phyloP scores from a whole-genome alignment of 2,329 filamentous ascomycete genomes.

The Exophiala aquamarina region DNA sequence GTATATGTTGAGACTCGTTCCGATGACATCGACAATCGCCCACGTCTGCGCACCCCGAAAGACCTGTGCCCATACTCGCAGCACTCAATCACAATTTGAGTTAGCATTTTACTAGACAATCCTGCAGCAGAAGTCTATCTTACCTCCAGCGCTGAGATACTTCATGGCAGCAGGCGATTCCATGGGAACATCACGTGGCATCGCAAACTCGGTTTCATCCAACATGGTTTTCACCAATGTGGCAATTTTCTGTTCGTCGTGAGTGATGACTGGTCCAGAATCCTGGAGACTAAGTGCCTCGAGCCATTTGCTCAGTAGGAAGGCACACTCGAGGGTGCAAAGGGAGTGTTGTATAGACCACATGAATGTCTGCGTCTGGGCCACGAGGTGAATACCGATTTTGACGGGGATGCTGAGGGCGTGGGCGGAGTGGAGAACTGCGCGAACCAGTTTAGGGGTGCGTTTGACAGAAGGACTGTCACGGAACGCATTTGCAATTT shows the following conservation, averaged over 20 bases:
- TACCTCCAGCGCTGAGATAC: constrained; percentile 37
- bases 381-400: constrained; percentile 41
- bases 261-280: constrained; percentile 36
- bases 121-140: neutral
- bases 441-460: constrained; percentile 58
- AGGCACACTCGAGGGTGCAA: constrained; percentile 41
- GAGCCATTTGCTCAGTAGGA: constrained; percentile 42
- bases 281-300: constrained; percentile 33
- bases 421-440: constrained; percentile 66
- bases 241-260: constrained; percentile 40
- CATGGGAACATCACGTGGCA: constrained; percentile 19
- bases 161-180: constrained; percentile 35
- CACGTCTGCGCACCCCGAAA: constrained; percentile 45
- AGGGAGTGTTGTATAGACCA: constrained; percentile 43
- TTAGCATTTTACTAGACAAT: neutral
- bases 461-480: constrained; percentile 57
- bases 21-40: constrained; percentile 44
- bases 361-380: constrained; percentile 39
- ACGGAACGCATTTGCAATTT: constrained; percentile 60
- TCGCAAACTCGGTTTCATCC: constrained; percentile 36
- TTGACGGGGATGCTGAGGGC: constrained; percentile 58
- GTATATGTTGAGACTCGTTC: constrained; percentile 41
- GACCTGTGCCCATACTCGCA: constrained; percentile 44
- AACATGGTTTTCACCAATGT: constrained; percentile 43
- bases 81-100: constrained; percentile 29